These are phyloP conservation scores for Pestalotiopsis sp. DNA, from an alignment of 2,329 filamentous ascomycete genomes.

Conservation along the genomic window DNA sequence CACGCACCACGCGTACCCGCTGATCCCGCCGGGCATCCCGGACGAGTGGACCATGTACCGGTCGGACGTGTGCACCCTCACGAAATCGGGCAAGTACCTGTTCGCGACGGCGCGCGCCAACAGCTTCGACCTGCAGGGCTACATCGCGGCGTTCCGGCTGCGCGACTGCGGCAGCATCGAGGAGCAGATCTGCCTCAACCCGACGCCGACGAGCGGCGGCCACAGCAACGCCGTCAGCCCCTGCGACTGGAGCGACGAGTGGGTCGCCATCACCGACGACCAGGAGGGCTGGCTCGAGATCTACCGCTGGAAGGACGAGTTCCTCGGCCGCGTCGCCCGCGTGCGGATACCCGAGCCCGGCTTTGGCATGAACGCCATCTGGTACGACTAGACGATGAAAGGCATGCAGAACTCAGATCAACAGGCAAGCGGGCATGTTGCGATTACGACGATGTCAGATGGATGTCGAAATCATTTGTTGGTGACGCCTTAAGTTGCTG, in stretches of 20 bases:
- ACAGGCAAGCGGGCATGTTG: background rate
- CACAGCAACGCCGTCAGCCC: conserved; percentile 88
- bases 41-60: conserved; percentile 69
- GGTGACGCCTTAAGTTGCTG: no score
- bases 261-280: conserved; percentile 87
- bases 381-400: conserved; percentile 67
- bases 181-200: conserved; percentile 77
- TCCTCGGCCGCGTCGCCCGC: conserved; percentile 74
- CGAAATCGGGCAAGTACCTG: conserved; percentile 70
- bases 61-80: conserved; percentile 79
- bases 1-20: conserved; percentile 74
- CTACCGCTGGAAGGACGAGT: conserved; percentile 84
- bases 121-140: conserved; percentile 74
- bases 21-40: conserved; percentile 75
- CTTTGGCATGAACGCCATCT: conserved; percentile 96
- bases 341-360: conserved; percentile 82
- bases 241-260: conserved; percentile 84
- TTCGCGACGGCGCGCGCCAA: conserved; percentile 87
- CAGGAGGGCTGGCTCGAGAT: conserved; percentile 87
- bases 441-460: background rate
- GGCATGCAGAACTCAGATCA: background rate
- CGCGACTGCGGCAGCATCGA: conserved; percentile 71
- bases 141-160: conserved; percentile 80
- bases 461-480: no score
- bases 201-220: conserved; percentile 83